These are phyloP conservation scores for Amylocarpus encephaloides DNA, from an alignment of 2,329 filamentous ascomycete genomes.

Conservation along the genomic window DNA sequence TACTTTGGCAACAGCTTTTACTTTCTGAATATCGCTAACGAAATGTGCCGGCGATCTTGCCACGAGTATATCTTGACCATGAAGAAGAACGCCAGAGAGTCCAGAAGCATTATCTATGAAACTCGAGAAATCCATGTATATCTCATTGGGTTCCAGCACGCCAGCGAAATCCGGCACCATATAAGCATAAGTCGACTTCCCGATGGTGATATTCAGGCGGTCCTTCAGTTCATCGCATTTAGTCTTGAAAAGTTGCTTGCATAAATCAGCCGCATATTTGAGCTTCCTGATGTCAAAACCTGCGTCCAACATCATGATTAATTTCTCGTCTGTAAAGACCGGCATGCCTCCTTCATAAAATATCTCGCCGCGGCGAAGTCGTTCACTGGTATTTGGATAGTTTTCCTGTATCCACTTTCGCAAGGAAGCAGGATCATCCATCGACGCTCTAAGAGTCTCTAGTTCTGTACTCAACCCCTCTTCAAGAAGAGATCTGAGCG, in stretches of 20 bases:
- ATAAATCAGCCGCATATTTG: conserved; percentile 42
- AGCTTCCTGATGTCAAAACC: conserved; percentile 51
- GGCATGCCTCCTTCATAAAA: conserved; percentile 22
- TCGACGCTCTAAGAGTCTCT: conserved; percentile 42
- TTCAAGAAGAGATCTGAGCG: conserved; percentile 44
- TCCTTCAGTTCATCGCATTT: conserved; percentile 35
- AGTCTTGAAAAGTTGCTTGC: conserved; percentile 23
- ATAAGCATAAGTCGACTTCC: conserved; percentile 53
- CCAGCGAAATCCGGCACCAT: conserved; percentile 64
- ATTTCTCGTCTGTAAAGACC: conserved; percentile 38
- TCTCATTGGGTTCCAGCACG: conserved; percentile 55
- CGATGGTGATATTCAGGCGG: conserved; percentile 55
- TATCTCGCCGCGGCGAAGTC: conserved; percentile 24
- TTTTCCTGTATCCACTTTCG: conserved; percentile 47
- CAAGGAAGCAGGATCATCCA: conserved; percentile 45
- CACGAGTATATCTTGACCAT: conserved; percentile 57
- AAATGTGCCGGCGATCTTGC: conserved; percentile 64
- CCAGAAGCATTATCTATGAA: conserved; percentile 49
- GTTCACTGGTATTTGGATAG: conserved; percentile 36
- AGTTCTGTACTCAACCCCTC: conserved; percentile 47
- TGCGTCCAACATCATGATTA: conserved; percentile 49
- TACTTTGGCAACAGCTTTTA: conserved; percentile 50
- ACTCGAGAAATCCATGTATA: conserved; percentile 61
- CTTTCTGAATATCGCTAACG: conserved; percentile 66
- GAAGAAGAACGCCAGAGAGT: conserved; percentile 47